Evolutionary conservation across 2,329 filamentous ascomycete species (phyloP).

Genomic region (Alternaria novae-zelandiae): DNA sequence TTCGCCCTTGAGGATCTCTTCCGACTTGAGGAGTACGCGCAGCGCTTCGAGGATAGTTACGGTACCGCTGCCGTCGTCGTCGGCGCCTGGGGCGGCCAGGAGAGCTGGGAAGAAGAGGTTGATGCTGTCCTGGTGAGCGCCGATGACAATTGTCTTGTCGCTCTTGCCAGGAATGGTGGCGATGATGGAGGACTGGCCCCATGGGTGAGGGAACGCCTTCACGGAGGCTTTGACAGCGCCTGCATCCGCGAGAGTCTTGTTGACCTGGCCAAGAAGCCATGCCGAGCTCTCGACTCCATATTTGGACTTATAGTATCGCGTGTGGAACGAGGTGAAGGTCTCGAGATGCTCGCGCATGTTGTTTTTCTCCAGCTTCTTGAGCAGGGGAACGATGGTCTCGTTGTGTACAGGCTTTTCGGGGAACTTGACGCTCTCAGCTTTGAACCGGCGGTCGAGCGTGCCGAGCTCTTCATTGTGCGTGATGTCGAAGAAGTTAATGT

Average conservation of each 20-base stretch:
- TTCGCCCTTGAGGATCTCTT: conserved; percentile 72
- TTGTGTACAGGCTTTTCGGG: conserved; percentile 71
- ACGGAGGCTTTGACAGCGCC: conserved; percentile 75
- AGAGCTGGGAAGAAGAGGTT: conserved; percentile 88
- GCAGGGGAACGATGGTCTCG: conserved; percentile 69
- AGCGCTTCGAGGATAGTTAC: conserved; percentile 95
- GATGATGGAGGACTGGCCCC: conserved; percentile 91
- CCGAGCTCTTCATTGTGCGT: conserved; percentile 75
- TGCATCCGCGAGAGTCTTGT: conserved; percentile 71
- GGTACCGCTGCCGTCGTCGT: conserved; percentile 91
- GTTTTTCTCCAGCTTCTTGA: conserved; percentile 72
- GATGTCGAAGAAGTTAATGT: conserved; percentile 92
- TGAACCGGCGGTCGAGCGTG: conserved; percentile 39
- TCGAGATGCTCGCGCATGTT: conserved; percentile 81
- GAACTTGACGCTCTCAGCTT: conserved; percentile 62
- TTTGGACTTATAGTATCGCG: conserved; percentile 79
- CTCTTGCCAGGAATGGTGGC: conserved; percentile 87
- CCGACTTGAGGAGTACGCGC: conserved; percentile 76
- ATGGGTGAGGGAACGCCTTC: conserved; percentile 77
- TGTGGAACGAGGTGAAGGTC: conserved; percentile 79
- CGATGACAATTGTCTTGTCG: conserved; percentile 84
- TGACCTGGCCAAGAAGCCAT: conserved; percentile 82
- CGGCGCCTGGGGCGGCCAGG: conserved; percentile 87
- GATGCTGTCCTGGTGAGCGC: conserved; percentile 82
- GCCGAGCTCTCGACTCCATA: conserved; percentile 83